phyloP scores from a whole-genome alignment of 306 rosid species.

The Astragalus membranaceus region DNA sequence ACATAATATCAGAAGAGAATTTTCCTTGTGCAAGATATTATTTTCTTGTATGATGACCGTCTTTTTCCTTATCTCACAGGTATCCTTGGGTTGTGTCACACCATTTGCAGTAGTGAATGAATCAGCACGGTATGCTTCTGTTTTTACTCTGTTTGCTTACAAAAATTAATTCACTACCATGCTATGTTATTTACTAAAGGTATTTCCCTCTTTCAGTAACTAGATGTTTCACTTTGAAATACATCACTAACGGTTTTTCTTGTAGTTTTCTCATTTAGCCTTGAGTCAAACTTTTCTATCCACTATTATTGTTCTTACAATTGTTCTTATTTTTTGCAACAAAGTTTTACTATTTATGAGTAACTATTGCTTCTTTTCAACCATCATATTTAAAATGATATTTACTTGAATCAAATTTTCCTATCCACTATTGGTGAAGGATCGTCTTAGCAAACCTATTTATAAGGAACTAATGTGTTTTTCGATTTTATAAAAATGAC shows the following conservation, averaged over 20 bases:
- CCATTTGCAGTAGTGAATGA: conserved; percentile 86
- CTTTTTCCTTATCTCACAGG: conserved; percentile 34
- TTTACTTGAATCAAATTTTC: not conserved
- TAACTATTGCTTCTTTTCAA: not conserved
- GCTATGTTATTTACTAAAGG: not conserved
- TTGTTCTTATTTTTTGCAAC: not conserved
- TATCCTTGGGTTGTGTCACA: conserved; percentile 81
- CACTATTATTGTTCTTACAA: not conserved
- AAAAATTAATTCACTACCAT: not conserved
- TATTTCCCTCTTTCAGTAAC: not conserved
- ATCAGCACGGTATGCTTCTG: conserved; percentile 65
- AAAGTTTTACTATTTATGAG: not conserved
- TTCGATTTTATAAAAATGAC: not conserved
- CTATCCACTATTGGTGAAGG: too few relatives aligned
- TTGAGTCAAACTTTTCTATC: not conserved
- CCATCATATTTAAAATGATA: not conserved
- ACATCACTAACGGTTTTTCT: not conserved
- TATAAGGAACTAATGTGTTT: conserved; percentile 7
- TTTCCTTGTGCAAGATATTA: not conserved
- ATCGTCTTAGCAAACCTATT: not conserved
- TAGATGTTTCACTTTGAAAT: not conserved
- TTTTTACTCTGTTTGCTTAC: not conserved
- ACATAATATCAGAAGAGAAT: not conserved
- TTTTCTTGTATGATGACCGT: conserved; percentile 16
- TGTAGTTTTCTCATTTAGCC: not conserved